phyloP scores from a whole-genome alignment of 1,284 basidiomycete genomes.

The Austropuccinia psidii region DNA sequence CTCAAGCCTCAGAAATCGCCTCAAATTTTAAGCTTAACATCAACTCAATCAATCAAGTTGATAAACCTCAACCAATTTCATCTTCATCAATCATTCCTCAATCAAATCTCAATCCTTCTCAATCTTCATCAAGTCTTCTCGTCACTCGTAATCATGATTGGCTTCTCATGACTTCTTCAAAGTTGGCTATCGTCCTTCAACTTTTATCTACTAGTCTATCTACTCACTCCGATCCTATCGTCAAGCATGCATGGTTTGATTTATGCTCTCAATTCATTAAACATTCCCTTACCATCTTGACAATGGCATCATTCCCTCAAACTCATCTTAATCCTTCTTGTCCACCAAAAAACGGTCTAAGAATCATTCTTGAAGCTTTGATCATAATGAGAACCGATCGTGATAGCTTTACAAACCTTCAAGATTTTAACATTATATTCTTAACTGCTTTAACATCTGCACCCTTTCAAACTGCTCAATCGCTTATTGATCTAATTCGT shows the following conservation, averaged over 20 bases:
- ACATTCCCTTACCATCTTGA: not conserved
- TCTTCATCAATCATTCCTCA: no score
- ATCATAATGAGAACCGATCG: not conserved
- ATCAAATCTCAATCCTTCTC: not conserved
- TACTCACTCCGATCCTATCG: not conserved
- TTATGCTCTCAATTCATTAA: not conserved
- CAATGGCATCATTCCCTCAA: not conserved
- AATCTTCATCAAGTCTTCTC: not conserved
- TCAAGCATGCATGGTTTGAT: not conserved
- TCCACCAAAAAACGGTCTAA: not conserved
- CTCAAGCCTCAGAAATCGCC: not conserved
- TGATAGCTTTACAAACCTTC: not conserved
- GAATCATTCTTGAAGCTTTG: not conserved
- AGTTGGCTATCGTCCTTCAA: conserved; percentile 4
- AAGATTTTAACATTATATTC: no score
- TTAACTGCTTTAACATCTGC: not conserved
- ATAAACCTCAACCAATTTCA: not conserved
- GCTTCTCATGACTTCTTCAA: conserved; percentile 1
- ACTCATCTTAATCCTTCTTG: no score
- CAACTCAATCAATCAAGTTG: no score
- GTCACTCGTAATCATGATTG: conserved; percentile 9
- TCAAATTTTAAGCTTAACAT: conserved; percentile 8
- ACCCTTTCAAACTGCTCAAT: not conserved
- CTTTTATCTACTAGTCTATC: not conserved
- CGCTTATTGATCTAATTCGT: not conserved